These are phyloP conservation scores for Colletotrichum sp. DNA, from an alignment of 2,329 filamentous ascomycete genomes.

Conservation along the genomic window DNA sequence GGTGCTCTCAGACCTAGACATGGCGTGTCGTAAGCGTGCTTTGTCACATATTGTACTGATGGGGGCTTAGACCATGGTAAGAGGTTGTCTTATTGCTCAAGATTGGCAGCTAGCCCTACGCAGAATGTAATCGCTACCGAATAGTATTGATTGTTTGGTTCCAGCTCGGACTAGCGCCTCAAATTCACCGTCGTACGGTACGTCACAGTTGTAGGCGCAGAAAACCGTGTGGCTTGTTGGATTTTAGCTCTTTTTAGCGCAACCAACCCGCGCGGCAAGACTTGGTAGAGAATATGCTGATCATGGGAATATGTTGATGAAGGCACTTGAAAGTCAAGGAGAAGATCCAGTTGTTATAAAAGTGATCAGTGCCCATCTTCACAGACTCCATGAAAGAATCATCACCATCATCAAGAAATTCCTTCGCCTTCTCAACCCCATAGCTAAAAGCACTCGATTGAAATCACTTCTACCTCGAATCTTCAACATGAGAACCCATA, in stretches of 20 bases:
- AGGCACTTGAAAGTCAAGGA: background rate
- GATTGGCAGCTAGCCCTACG: background rate
- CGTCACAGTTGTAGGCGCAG: background rate
- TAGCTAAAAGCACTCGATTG: background rate
- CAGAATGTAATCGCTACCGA: background rate
- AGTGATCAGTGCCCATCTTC: background rate
- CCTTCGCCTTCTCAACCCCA: background rate
- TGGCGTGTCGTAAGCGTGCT: background rate
- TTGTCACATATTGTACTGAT: background rate
- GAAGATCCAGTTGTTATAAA: background rate
- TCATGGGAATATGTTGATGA: background rate
- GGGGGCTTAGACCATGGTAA: background rate
- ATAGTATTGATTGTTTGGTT: background rate
- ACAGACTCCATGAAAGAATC: background rate
- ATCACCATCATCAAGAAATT: background rate
- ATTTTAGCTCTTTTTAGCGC: background rate
- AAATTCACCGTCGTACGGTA: accelerated
- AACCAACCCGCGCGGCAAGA: background rate
- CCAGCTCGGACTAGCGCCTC: background rate
- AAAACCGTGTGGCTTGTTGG: background rate
- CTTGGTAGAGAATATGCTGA: background rate
- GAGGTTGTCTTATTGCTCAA: background rate
- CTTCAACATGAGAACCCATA: background rate
- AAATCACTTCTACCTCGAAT: background rate
- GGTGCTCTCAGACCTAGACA: background rate